Base-by-base conservation (phyloP, 73 alveolate species). In the Stentor coeruleus region DNA sequence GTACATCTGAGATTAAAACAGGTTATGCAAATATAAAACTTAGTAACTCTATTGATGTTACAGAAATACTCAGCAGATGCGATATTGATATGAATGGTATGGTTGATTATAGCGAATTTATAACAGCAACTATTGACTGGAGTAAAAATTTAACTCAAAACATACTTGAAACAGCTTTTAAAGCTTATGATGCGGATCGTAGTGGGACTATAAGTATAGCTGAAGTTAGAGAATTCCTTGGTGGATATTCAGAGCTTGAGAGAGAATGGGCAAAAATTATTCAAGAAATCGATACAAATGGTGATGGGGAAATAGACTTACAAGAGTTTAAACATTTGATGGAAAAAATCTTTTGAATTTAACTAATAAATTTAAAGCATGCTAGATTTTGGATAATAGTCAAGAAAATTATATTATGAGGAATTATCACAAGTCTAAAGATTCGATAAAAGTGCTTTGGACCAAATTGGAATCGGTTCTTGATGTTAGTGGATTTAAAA, bases 161-260 rank as follows among this genome's bases (percentile, higher is more conserved):
- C 40, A 66, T 20, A 33, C 79, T 66, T 26, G 79, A 66, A 66
- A 31, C 39, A 40, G 37, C 79, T 11, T 66, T 66, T 66, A 66
- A 66, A 66, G 79, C 79, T 66, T 20, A 20, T 0, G 79, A 66
- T 33, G 33, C n/a, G 33, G 79, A 66, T 26, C 11, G 14, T 1
- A 26, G 79, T 33, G 79, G 79, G 14, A 26, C 79, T 28, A 20
- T 66, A 26, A 33, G 40, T 28, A 40, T 31, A 20, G 79, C n/a
- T 26, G 79, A 66, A 66, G 39, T 66, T 40, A 66, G 33, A 33
- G 36, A 37, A 31, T 66, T 66, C 33, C n/a, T 66, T 33, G 79
- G 79, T 2, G 79, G 37, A 0, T 37, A 31, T 11, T n/a, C n/a
- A n/a, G n/a, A n/a, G n/a, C 20, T 11, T 20, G 20, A 49, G 28